These are phyloP conservation scores for Cryptosporidium baileyi DNA, from an alignment of 169 alveolate genomes.

Conservation along the genomic window DNA sequence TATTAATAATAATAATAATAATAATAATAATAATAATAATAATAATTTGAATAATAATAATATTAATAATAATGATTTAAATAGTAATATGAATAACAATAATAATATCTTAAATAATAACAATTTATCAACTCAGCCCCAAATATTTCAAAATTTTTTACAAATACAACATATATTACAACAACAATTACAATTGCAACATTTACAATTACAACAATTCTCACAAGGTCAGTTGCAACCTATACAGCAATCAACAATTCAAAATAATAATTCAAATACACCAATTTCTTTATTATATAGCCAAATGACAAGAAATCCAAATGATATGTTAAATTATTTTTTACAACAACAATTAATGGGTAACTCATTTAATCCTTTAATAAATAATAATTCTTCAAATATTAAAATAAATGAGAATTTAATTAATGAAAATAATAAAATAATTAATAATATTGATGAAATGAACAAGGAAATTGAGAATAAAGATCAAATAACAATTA, in stretches of 20 bases:
- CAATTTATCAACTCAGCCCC: background rate
- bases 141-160: background rate
- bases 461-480: too few relatives aligned
- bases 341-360: background rate
- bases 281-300: background rate
- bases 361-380: too few relatives aligned
- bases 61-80: background rate
- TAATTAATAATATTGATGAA: too few relatives aligned
- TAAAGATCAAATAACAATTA: too few relatives aligned
- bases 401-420: too few relatives aligned
- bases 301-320: background rate
- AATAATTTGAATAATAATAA: too few relatives aligned
- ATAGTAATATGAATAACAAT: background rate
- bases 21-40: background rate
- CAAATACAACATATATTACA: constrained; percentile 43
- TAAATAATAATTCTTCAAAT: too few relatives aligned
- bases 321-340: background rate
- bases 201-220: too few relatives aligned
- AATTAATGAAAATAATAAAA: too few relatives aligned
- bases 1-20: background rate
- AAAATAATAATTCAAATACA: background rate
- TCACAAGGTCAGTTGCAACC: too few relatives aligned
- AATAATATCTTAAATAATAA: background rate
- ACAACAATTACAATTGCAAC: background rate
- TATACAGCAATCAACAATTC: too few relatives aligned